These are phyloP conservation scores for Wickerhamomyces tratensis DNA, from an alignment of 805 yeast genomes.

Conservation along the genomic window DNA sequence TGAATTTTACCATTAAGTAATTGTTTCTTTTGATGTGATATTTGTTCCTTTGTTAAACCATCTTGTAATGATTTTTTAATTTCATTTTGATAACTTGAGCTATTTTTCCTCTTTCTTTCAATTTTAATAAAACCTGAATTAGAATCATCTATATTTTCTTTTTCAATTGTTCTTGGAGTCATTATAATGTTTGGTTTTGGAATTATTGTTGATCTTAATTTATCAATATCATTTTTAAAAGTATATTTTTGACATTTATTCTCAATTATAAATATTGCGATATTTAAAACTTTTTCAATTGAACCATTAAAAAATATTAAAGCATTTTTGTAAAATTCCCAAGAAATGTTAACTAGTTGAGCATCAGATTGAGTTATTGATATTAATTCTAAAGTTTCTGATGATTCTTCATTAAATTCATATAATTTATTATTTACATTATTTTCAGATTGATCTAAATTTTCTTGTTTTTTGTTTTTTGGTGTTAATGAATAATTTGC, in stretches of 20 bases:
- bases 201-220: background rate
- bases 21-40: slow-evolving; percentile 6
- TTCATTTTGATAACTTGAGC: too few relatives aligned
- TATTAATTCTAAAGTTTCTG: slow-evolving; percentile 25
- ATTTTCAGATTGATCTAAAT: background rate
- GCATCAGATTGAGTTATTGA: slow-evolving; percentile 24
- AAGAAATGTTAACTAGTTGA: slow-evolving; percentile 24
- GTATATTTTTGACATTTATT: background rate
- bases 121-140: background rate
- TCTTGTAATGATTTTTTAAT: background rate
- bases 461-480: background rate
- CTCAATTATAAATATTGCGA: slow-evolving; percentile 26
- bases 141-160: too few relatives aligned
- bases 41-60: slow-evolving; percentile 3
- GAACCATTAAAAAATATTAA: slow-evolving; percentile 37
- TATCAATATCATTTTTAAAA: background rate
- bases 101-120: background rate
- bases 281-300: slow-evolving; percentile 24
- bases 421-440: slow-evolving; percentile 4
- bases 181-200: background rate
- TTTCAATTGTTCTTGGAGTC: background rate
- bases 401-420: slow-evolving; percentile 11
- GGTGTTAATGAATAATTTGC: slow-evolving; percentile 1
- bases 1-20: slow-evolving; percentile 9
- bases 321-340: slow-evolving; percentile 28